A percentile compares a stretch with the other conserved stretches of the same genome.
Conservation (phyloP, 148 eudicot genomes). For the Beta vulgaris region DNA sequence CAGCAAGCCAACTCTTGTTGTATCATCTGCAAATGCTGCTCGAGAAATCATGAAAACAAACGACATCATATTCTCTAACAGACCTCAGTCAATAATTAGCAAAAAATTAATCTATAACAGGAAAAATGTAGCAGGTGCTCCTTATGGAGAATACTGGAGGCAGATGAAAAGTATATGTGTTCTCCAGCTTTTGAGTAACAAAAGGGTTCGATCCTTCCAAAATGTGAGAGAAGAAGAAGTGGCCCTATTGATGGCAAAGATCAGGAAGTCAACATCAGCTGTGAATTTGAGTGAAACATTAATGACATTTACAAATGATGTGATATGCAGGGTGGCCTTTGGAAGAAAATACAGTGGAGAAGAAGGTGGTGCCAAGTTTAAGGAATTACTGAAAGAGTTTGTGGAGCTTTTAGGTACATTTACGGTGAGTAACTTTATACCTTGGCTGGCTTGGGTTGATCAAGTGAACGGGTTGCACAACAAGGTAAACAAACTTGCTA, state of each 20-base stretch:
- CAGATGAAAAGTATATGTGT: conserved; percentile 44
- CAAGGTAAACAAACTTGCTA: conserved; percentile 42
- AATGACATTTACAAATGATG: conserved; percentile 40
- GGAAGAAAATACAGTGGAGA: conserved; percentile 61
- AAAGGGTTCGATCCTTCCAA: conserved; percentile 42
- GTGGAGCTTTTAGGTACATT: conserved; percentile 37
- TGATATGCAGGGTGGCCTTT: conserved; percentile 57
- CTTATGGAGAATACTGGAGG: conserved; percentile 58
- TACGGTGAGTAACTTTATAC: conserved; percentile 39
- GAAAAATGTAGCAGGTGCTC: conserved; percentile 35
- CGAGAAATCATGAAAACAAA: conserved; percentile 50
- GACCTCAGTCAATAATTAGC: conserved; percentile 33
- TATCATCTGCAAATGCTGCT: conserved; percentile 54
- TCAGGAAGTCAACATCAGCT: conserved; percentile 21
- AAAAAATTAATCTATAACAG: conserved; percentile 31
- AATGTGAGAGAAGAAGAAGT: conserved; percentile 42
- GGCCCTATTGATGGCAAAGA: conserved; percentile 35
- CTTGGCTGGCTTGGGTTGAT: conserved; percentile 61
- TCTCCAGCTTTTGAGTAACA: conserved; percentile 44
- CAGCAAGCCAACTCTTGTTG: conserved; percentile 37
- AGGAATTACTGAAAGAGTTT: conserved; percentile 34
- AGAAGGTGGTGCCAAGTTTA: conserved; percentile 36
- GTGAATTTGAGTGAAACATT: conserved; percentile 51
- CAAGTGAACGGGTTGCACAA: conserved; percentile 48
- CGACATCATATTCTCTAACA: conserved; percentile 37